These are phyloP conservation scores for Metschnikowia drakensbergensis DNA, from an alignment of 805 yeast genomes.

Conservation along the genomic window DNA sequence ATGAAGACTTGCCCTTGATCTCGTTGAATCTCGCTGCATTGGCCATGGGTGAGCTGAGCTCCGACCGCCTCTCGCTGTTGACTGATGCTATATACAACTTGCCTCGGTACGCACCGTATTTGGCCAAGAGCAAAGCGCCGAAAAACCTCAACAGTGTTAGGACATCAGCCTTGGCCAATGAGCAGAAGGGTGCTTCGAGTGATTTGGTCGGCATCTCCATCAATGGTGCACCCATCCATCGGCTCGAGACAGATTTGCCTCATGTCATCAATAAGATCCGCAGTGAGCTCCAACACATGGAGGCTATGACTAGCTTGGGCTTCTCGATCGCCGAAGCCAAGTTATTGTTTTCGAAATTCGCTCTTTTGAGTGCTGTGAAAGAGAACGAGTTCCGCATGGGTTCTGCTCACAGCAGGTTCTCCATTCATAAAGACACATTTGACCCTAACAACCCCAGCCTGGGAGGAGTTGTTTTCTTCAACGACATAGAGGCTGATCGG, in stretches of 20 bases:
- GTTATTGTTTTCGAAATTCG: conserved; percentile 33
- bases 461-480: conserved; percentile 61
- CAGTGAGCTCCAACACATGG: conserved; percentile 22
- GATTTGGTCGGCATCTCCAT: conserved; percentile 53
- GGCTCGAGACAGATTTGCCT: conserved; percentile 40
- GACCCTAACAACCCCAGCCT: conserved; percentile 12
- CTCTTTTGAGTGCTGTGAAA: conserved; percentile 38
- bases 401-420: conserved; percentile 33
- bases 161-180: conserved; percentile 27
- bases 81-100: conserved; percentile 8
- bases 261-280: conserved; percentile 39
- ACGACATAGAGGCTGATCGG: conserved; percentile 66
- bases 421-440: conserved; percentile 26
- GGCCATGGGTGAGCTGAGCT: conserved; percentile 3
- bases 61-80: conserved; percentile 2
- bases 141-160: conserved; percentile 8
- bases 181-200: conserved; percentile 34
- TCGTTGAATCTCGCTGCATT: conserved; percentile 9
- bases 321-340: conserved; percentile 31
- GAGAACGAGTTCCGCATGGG: conserved; percentile 35
- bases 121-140: conserved; percentile 3
- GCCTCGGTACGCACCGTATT: conserved; percentile 14
- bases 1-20: conserved; percentile 4
- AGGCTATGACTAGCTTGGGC: conserved; percentile 27
- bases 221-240: conserved; percentile 64